phyloP scores from a whole-genome alignment of 352 stramenopile species.

The Phytopythium sindhum region DNA sequence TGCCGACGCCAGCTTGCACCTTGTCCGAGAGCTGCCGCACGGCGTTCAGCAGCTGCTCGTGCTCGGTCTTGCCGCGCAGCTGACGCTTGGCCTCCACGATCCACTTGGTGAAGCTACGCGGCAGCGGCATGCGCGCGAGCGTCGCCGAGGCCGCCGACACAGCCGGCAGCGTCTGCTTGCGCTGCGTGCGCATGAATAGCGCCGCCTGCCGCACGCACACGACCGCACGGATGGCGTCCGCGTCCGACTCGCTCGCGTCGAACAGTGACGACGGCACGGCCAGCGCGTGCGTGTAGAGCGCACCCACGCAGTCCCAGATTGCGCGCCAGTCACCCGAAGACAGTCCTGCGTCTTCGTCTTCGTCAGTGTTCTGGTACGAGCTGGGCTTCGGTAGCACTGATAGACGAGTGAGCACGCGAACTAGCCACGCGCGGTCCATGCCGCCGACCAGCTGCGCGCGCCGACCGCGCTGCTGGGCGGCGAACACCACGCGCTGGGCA shows the following conservation, averaged over 20 bases:
- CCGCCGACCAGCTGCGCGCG: slow-evolving; percentile 16
- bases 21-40: slow-evolving; percentile 34
- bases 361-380: slow-evolving; percentile 28
- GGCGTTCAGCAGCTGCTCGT: slow-evolving; percentile 13
- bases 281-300: slow-evolving; percentile 56
- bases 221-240: slow-evolving; percentile 21
- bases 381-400: slow-evolving; percentile 37
- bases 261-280: slow-evolving; percentile 19
- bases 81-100: slow-evolving; percentile 23
- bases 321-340: slow-evolving; percentile 23
- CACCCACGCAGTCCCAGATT: slow-evolving; percentile 40
- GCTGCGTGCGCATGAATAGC: slow-evolving; percentile 56
- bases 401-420: slow-evolving; percentile 36
- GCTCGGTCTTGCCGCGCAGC: slow-evolving; percentile 7
- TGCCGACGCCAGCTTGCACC: slow-evolving; percentile 8
- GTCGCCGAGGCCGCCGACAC: slow-evolving; percentile 43
- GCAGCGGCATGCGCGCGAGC: slow-evolving; percentile 41
- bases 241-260: slow-evolving; percentile 14
- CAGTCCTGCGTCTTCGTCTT: slow-evolving; percentile 37
- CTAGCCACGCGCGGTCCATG: slow-evolving; percentile 36
- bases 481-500: slow-evolving; percentile 35
- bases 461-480: slow-evolving; percentile 28
- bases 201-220: slow-evolving; percentile 51
- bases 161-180: slow-evolving; percentile 34
- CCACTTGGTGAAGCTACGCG: slow-evolving; percentile 44